phyloP scores from a whole-genome alignment of 2,329 filamentous ascomycete genomes.

The Eutypella sp. region DNA sequence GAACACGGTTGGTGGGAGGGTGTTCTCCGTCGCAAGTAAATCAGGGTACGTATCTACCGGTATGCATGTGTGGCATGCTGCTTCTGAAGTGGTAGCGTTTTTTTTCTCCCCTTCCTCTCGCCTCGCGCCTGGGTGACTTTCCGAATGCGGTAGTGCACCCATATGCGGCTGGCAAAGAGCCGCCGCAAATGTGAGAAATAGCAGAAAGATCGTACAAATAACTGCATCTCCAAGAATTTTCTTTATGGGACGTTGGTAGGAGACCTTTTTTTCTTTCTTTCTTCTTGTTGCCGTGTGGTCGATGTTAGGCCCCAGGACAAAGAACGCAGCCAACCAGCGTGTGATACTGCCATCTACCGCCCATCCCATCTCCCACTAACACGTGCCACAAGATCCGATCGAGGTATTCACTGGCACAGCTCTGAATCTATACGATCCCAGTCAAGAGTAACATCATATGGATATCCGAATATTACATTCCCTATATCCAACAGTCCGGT shows the following conservation, averaged over 20 bases:
- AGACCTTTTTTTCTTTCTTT: constrained; percentile 11
- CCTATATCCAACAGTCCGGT: background rate
- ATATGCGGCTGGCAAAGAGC: constrained; percentile 18
- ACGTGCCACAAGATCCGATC: background rate
- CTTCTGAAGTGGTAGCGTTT: constrained; percentile 8
- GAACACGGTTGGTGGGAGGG: constrained; percentile 21
- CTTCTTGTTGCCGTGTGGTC: constrained; percentile 10
- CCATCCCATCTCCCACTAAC: background rate
- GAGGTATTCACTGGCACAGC: background rate
- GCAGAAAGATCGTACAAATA: constrained; percentile 25
- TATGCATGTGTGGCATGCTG: constrained; percentile 4
- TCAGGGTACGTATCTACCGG: constrained; percentile 12
- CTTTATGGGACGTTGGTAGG: constrained; percentile 18
- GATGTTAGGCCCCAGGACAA: constrained; percentile 19
- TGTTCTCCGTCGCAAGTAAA: constrained; percentile 13
- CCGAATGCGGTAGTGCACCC: constrained; percentile 25
- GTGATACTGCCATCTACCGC: constrained; percentile 3
- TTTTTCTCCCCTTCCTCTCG: constrained; percentile 7
- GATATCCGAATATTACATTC: constrained; percentile 1
- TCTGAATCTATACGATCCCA: background rate
- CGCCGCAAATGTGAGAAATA: constrained; percentile 6
- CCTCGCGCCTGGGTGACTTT: constrained; percentile 11
- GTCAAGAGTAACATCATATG: background rate
- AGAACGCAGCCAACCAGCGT: constrained; percentile 15
- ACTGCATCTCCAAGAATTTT: constrained; percentile 19